Conservation (phyloP, 345 rosid genomes). For the Hypericum androsaemum region DNA sequence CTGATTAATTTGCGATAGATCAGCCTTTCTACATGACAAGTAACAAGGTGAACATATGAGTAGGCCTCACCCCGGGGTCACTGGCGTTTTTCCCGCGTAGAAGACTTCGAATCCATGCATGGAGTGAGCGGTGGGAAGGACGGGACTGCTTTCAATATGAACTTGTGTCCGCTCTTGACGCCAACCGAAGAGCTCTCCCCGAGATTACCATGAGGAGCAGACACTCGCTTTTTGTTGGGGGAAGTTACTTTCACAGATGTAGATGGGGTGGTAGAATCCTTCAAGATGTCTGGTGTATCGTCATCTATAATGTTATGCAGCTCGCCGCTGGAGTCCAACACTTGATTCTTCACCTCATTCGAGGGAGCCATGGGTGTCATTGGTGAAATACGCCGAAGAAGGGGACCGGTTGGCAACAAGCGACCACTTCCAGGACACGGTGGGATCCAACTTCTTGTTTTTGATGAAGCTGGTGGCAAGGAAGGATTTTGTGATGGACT, state of each 20-base stretch:
- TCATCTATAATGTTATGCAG: slow-evolving; percentile 25
- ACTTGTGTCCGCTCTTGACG: slow-evolving; percentile 46
- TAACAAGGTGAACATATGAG: no score
- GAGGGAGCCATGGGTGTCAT: slow-evolving; percentile 25
- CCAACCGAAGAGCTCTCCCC: slow-evolving; percentile 29
- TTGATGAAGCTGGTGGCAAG: slow-evolving; percentile 25
- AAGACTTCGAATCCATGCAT: slow-evolving; percentile 21
- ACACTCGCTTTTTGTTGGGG: slow-evolving; percentile 45
- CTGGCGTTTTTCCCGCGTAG: slow-evolving; percentile 12
- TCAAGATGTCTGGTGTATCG: slow-evolving; percentile 42
- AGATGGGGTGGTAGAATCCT: slow-evolving; percentile 25
- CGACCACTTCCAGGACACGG: slow-evolving; percentile 21
- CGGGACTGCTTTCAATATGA: slow-evolving; percentile 43
- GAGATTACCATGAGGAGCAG: slow-evolving; percentile 31
- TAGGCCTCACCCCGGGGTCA: background rate
- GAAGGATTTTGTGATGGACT: slow-evolving; percentile 21
- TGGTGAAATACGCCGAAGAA: slow-evolving; percentile 31
- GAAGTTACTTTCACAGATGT: slow-evolving; percentile 39
- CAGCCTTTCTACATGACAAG: no score
- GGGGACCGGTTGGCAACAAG: slow-evolving; percentile 19
- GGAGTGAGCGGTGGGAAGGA: slow-evolving; percentile 54
- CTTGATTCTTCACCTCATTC: slow-evolving; percentile 24
- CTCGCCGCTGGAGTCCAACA: slow-evolving; percentile 15
- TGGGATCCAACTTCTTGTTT: slow-evolving; percentile 21
- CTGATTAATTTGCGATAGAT: no score